Conservation (phyloP, 2,329 filamentous ascomycete species). For the Tolypocladium tropicale region DNA sequence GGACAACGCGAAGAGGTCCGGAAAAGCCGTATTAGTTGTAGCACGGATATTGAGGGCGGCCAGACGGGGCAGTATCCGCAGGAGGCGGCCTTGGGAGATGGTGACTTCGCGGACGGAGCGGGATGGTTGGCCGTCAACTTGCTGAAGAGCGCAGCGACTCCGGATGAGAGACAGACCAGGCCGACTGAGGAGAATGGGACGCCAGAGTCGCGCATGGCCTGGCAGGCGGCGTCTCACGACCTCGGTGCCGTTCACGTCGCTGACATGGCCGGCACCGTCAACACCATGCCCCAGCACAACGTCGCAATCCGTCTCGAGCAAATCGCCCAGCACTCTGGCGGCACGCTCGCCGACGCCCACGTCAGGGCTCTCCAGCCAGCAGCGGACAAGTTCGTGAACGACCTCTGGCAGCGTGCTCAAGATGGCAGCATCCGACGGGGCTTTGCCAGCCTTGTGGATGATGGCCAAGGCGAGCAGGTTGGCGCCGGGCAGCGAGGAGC, state of each 20-base stretch:
- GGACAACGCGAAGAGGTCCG: conserved; percentile 20
- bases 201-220: conserved; percentile 45
- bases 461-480: conserved; percentile 48
- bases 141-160: conserved; percentile 19
- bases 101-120: conserved; percentile 28
- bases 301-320: conserved; percentile 46
- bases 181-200: conserved; percentile 35
- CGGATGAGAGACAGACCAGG: conserved; percentile 36
- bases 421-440: conserved; percentile 37
- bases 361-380: conserved; percentile 43
- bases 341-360: conserved; percentile 47
- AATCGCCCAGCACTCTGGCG: conserved; percentile 36
- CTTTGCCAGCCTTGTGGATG: conserved; percentile 41
- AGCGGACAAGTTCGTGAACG: conserved; percentile 34
- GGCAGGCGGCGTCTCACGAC: conserved; percentile 27
- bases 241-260: conserved; percentile 20
- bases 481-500: conserved; percentile 42
- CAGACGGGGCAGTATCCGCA: conserved; percentile 40
- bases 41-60: conserved; percentile 33
- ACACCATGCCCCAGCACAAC: conserved; percentile 17
- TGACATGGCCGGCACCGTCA: conserved; percentile 7
- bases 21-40: conserved; percentile 25
- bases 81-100: conserved; percentile 41
- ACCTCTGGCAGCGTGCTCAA: conserved; percentile 39
- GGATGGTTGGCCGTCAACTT: conserved; percentile 9